Evolutionary conservation across 371 early-diverging fungal species (phyloP).

Genomic region (Mucor saturninus): DNA sequence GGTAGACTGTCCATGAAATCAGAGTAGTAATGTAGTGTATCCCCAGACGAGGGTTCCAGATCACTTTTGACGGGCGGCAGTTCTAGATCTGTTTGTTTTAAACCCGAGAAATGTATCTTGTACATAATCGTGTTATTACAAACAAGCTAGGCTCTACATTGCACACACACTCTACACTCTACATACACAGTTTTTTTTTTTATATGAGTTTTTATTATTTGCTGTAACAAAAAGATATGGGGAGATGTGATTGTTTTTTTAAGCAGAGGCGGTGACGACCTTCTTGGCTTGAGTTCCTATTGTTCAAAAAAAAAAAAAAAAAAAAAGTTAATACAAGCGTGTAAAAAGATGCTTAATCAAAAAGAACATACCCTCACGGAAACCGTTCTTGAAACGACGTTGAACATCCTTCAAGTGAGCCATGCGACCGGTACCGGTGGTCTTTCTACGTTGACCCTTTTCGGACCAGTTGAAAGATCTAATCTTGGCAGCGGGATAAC

Average conservation of each 20-base stretch:
- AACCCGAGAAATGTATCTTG: too few species aligned
- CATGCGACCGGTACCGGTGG: constrained; percentile 98
- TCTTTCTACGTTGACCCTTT: constrained; percentile 96
- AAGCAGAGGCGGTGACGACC: constrained; percentile 45
- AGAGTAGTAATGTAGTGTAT: too few species aligned
- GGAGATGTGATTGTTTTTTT: neutral
- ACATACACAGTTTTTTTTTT: constrained; percentile 1
- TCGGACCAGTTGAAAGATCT: constrained; percentile 94
- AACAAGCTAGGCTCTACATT: too few species aligned
- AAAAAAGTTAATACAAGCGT: neutral
- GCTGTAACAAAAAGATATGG: constrained; percentile 1
- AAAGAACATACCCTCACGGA: constrained; percentile 72
- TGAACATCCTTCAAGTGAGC: constrained; percentile 89
- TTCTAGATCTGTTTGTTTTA: too few species aligned
- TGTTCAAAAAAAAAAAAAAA: neutral
- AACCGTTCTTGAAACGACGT: constrained; percentile 95
- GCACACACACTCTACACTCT: too few species aligned
- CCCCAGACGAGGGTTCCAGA: too few species aligned
- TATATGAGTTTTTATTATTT: constrained; percentile 5
- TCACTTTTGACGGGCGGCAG: too few species aligned
- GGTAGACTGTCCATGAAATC: too few species aligned
- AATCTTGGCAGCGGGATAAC: constrained; percentile 98
- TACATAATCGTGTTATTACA: too few species aligned
- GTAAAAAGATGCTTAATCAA: neutral
- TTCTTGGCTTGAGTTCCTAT: constrained; percentile 59